Evolutionary conservation across 2,329 filamentous ascomycete species (phyloP).

Genomic region (Neonectria hederae): DNA sequence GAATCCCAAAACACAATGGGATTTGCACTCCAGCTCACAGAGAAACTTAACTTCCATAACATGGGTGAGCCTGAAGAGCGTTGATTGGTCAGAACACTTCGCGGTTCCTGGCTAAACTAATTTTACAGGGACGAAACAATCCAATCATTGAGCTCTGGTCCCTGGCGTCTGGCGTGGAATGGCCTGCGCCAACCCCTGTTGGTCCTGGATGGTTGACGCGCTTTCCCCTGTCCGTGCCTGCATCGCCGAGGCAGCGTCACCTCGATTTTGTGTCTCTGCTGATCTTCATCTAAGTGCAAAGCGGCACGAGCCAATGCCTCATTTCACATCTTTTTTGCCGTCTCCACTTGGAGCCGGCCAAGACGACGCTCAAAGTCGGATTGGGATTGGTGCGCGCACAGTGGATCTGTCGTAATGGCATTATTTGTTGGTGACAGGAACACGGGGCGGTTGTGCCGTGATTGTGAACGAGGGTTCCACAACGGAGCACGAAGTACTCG

Average conservation of each 20-base stretch:
- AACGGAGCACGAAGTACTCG: background rate
- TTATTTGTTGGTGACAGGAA: background rate
- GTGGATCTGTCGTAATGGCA: background rate
- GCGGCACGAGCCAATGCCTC: background rate
- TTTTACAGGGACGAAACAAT: constrained; percentile 9
- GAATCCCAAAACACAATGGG: background rate
- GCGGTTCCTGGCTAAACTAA: constrained; percentile 43
- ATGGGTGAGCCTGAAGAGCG: background rate
- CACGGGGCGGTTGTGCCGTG: background rate
- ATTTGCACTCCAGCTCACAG: background rate
- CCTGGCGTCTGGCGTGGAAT: constrained; percentile 37
- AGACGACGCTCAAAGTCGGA: background rate
- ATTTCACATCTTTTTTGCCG: constrained; percentile 3
- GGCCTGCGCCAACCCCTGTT: constrained; percentile 15
- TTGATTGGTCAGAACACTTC: constrained; percentile 27
- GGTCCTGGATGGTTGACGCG: constrained; percentile 1
- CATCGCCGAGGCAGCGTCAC: constrained; percentile 16
- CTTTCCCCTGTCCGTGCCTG: constrained; percentile 21
- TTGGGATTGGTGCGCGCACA: background rate
- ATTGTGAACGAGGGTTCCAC: background rate
- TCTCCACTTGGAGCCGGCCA: background rate
- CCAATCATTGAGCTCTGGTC: constrained; percentile 38
- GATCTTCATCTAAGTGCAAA: constrained; percentile 38
- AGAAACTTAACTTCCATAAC: background rate
- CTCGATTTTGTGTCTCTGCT: constrained; percentile 31